phyloP scores from a whole-genome alignment of 176 grass and related monocot species.

The Saccharum spontaneum region DNA sequence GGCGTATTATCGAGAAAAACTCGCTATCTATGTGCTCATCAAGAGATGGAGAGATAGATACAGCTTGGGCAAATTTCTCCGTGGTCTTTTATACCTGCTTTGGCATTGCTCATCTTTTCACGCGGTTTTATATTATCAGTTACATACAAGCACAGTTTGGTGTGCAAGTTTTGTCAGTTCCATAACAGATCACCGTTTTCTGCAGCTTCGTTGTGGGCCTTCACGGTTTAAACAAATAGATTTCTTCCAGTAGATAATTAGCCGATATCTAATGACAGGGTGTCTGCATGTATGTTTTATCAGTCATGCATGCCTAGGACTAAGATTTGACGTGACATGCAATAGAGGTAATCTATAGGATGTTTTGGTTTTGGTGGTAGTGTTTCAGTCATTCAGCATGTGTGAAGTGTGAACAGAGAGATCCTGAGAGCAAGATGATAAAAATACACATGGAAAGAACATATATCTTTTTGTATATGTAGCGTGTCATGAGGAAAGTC shows the following conservation, averaged over 20 bases:
- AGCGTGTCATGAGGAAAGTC: constrained; percentile 30
- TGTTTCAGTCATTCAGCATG: not conserved
- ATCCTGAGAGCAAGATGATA: constrained; percentile 18
- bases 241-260: not conserved
- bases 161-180: not conserved
- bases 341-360: not conserved
- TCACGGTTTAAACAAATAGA: not conserved
- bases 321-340: not conserved
- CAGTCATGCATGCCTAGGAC: not conserved
- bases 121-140: not conserved
- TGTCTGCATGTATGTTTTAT: too few species aligned
- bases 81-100: not conserved
- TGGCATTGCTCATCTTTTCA: not conserved
- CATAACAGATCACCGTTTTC: not conserved
- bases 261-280: not conserved
- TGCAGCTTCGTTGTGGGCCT: not conserved
- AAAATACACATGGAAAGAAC: not conserved
- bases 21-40: not conserved
- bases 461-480: not conserved
- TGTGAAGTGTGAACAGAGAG: constrained; percentile 35
- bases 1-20: not conserved
- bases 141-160: not conserved
- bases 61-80: not conserved
- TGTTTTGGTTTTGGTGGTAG: not conserved
- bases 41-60: not conserved